A percentile compares a stretch with the other conserved stretches of the same genome.
Conservation (phyloP, 2,329 filamentous ascomycete species). For the Epichloe aotearoae region DNA sequence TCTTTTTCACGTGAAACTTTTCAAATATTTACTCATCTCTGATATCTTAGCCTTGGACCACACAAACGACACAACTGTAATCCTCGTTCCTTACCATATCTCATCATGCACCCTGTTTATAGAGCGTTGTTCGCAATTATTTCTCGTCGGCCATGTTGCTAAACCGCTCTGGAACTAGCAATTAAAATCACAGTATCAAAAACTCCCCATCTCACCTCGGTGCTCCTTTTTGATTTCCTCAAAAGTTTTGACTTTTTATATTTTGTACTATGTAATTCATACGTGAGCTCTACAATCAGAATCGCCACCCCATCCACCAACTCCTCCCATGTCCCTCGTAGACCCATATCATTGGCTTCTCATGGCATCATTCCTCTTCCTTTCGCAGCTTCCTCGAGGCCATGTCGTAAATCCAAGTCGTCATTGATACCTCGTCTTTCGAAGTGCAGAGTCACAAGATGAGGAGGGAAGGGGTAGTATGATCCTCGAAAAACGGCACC, state of each 20-base stretch:
- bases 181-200: not conserved
- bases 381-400: not conserved
- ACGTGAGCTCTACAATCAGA: conserved; percentile 17
- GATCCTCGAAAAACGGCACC: not conserved
- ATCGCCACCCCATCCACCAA: conserved; percentile 11
- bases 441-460: conserved; percentile 4
- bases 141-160: not conserved
- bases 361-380: conserved; percentile 1
- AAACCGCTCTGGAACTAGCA: too few species aligned
- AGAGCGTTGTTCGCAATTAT: not conserved
- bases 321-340: not conserved
- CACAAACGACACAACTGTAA: not conserved
- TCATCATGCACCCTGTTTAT: not conserved
- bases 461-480: not conserved
- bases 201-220: not conserved
- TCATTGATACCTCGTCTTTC: conserved; percentile 6
- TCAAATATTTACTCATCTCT: too few species aligned
- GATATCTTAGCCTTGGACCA: not conserved
- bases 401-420: conserved; percentile 11
- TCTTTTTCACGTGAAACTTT: too few species aligned
- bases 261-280: conserved; percentile 8
- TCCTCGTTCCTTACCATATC: not conserved
- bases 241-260: conserved; percentile 6
- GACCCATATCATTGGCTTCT: not conserved
- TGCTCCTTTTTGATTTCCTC: conserved; percentile 16